Conservation (phyloP, 2,329 filamentous ascomycete species). For the Metarhizium album region DNA sequence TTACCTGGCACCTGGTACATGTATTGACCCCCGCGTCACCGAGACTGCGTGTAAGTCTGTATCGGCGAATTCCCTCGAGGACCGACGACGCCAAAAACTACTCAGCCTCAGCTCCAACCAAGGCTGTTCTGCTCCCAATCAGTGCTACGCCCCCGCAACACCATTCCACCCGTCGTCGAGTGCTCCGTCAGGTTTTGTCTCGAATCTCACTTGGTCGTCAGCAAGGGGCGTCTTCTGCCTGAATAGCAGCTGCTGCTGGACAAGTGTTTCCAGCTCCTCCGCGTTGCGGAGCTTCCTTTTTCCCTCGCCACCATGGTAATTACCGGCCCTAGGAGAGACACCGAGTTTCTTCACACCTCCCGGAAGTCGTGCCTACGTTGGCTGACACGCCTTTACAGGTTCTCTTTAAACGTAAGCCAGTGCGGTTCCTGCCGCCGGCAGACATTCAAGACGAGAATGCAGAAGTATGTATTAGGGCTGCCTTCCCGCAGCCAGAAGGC, state of each 20-base stretch:
- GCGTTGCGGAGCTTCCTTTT: not conserved
- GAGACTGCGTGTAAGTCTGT: slow-evolving; percentile 23
- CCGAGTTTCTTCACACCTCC: not conserved
- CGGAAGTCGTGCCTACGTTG: not conserved
- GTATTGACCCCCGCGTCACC: slow-evolving; percentile 8
- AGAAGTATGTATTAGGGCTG: slow-evolving; percentile 49
- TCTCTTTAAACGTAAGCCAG: slow-evolving; percentile 90
- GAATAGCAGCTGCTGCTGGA: not conserved
- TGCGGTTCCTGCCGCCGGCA: slow-evolving; percentile 65
- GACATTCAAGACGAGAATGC: slow-evolving; percentile 67
- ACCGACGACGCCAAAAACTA: slow-evolving; percentile 1
- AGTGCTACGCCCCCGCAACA: not conserved
- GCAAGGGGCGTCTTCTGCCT: not conserved
- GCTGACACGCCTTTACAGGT: slow-evolving; percentile 46
- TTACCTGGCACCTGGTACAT: not conserved
- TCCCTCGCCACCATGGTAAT: slow-evolving; percentile 8
- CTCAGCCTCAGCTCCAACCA: slow-evolving; percentile 1
- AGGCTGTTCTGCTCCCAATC: not conserved
- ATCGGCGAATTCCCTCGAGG: slow-evolving; percentile 4
- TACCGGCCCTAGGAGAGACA: not conserved
- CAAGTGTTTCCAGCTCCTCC: slow-evolving; percentile 1
- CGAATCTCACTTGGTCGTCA: not conserved
- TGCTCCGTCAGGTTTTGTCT: not conserved
- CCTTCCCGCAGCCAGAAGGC: slow-evolving; percentile 3
- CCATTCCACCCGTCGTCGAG: not conserved